Percentiles rank a stretch among this genome's conserved stretches.
Evolutionary conservation across 2,329 filamentous ascomycete species (phyloP).

Genomic region (Plenodomus biglobosus): DNA sequence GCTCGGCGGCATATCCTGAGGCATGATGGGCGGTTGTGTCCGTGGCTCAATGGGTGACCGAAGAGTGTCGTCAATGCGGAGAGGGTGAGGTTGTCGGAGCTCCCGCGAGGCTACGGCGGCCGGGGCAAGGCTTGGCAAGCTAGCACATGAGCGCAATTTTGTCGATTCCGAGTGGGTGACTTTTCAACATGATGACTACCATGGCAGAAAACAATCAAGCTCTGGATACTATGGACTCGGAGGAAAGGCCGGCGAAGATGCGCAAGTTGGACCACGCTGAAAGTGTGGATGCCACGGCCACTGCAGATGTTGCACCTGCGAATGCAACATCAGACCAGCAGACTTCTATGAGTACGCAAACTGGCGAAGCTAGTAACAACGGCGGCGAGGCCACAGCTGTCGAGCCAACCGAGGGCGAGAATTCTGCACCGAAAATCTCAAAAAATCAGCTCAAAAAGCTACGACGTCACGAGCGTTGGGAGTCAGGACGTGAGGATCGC

Average conservation of each 20-base stretch:
- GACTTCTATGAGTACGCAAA: constrained; percentile 12
- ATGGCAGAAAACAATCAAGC: background rate
- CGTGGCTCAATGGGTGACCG: constrained; percentile 33
- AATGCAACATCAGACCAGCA: constrained; percentile 14
- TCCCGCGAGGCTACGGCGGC: constrained; percentile 15
- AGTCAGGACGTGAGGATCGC: constrained; percentile 64
- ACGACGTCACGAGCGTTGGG: constrained; percentile 71
- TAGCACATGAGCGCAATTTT: constrained; percentile 34
- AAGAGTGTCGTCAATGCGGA: constrained; percentile 28
- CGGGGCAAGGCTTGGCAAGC: constrained; percentile 30
- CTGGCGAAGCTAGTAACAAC: constrained; percentile 9
- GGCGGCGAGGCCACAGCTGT: background rate
- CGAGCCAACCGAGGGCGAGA: constrained; percentile 6
- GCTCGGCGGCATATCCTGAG: constrained; percentile 93
- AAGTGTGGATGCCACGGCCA: constrained; percentile 6
- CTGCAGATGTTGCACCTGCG: constrained; percentile 12
- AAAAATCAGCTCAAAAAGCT: constrained; percentile 87
- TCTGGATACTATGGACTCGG: constrained; percentile 54
- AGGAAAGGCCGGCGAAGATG: constrained; percentile 59
- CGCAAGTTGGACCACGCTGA: constrained; percentile 52
- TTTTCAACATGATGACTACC: constrained; percentile 5
- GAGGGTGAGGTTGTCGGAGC: constrained; percentile 26
- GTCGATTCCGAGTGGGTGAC: constrained; percentile 25
- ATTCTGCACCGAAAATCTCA: constrained; percentile 57
- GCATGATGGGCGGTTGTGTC: constrained; percentile 63